These are phyloP conservation scores for Daldinia sp. DNA, from an alignment of 2,329 filamentous ascomycete species.

Conservation along the genomic window DNA sequence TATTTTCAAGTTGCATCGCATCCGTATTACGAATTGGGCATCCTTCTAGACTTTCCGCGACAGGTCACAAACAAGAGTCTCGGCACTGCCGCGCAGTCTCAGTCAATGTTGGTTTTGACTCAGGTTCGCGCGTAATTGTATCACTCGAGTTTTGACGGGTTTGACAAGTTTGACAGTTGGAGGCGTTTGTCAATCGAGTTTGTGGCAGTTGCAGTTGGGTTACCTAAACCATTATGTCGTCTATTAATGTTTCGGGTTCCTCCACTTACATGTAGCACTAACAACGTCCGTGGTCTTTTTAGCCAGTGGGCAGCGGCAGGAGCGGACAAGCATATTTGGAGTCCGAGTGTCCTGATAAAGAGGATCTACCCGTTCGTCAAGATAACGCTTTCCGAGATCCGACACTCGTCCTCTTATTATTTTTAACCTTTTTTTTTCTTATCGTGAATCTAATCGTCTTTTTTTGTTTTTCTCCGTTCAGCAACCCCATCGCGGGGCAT, in stretches of 20 bases:
- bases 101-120: slow-evolving; percentile 12
- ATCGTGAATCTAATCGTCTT: slow-evolving; percentile 26
- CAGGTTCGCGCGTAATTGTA: slow-evolving; percentile 1
- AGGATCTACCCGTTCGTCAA: slow-evolving; percentile 41
- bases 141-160: slow-evolving; percentile 4
- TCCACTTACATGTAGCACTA: slow-evolving; percentile 12
- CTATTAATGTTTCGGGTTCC: slow-evolving; percentile 39
- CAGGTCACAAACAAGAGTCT: slow-evolving; percentile 13
- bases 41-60: slow-evolving; percentile 25
- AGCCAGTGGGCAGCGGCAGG: slow-evolving; percentile 1
- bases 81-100: slow-evolving; percentile 11
- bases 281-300: slow-evolving; percentile 26
- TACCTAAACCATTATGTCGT: slow-evolving; percentile 7
- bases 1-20: slow-evolving; percentile 8
- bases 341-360: slow-evolving; percentile 38
- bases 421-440: slow-evolving; percentile 6
- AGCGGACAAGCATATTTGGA: slow-evolving; percentile 7
- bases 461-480: slow-evolving; percentile 12
- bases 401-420: slow-evolving; percentile 21
- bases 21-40: slow-evolving; percentile 20
- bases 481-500: slow-evolving; percentile 31
- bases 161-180: slow-evolving; percentile 26
- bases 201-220: neutral
- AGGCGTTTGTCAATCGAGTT: slow-evolving; percentile 28
- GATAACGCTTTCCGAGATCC: slow-evolving; percentile 41